phyloP scores from a whole-genome alignment of 2,329 filamentous ascomycete genomes.

The Aplosporella prunicola region DNA sequence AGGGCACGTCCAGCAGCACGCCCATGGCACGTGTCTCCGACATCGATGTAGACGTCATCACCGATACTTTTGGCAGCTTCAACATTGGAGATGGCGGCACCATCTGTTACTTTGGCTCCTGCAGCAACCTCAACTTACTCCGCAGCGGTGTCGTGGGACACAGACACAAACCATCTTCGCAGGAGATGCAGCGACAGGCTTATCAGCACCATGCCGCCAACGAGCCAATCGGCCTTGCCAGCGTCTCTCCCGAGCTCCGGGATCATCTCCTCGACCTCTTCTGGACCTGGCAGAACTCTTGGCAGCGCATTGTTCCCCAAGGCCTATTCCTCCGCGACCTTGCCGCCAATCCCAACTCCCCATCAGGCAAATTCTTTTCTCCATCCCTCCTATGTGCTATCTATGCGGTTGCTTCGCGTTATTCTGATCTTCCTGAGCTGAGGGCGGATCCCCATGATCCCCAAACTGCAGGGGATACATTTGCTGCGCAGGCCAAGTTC shows the following conservation, averaged over 20 bases:
- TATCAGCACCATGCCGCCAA: not conserved
- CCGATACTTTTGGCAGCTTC: not conserved
- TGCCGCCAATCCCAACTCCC: not conserved
- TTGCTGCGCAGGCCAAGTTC: not conserved
- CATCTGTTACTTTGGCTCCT: not conserved
- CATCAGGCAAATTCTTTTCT: not conserved
- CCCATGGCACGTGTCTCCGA: not conserved
- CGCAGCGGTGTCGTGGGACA: not conserved
- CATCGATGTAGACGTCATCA: not conserved
- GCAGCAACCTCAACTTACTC: not conserved
- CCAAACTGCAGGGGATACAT: not conserved
- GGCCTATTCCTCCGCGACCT: not conserved
- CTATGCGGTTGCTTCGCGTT: not conserved
- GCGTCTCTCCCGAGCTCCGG: not conserved
- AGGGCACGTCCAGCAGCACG: not conserved
- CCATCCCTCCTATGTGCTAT: not conserved
- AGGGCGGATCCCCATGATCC: not conserved
- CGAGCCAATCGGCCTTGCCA: not conserved
- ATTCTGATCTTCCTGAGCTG: not conserved
- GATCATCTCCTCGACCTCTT: constrained; percentile 1
- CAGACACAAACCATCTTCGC: not conserved
- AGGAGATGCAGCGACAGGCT: not conserved
- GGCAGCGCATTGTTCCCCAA: not conserved
- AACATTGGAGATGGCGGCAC: constrained; percentile 3
- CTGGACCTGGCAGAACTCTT: constrained; percentile 1